Percentiles rank a stretch among this genome's conserved stretches.
Evolutionary conservation across 345 rosid species (phyloP).

Genomic region (Bruguiera parviflora): DNA sequence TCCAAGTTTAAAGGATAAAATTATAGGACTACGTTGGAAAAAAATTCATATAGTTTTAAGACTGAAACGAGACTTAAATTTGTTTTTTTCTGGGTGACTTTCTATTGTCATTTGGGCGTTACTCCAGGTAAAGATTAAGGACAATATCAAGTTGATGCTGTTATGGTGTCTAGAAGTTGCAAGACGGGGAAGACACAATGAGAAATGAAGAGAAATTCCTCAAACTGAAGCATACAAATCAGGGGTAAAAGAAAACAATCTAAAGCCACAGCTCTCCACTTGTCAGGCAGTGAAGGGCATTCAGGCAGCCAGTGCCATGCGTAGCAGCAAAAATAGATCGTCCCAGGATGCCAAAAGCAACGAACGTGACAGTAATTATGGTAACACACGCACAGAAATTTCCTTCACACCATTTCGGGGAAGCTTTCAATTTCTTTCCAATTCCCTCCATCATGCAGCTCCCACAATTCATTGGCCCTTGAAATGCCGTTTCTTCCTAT

Average conservation of each 20-base stretch:
- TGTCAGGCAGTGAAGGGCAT: slow-evolving; percentile 75
- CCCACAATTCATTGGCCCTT: slow-evolving; percentile 68
- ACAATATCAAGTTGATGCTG: too few species aligned
- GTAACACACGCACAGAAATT: slow-evolving; percentile 77
- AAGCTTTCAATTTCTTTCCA: slow-evolving; percentile 58
- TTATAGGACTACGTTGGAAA: too few species aligned
- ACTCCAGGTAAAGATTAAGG: too few species aligned
- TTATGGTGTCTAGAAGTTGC: too few species aligned
- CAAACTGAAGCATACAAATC: slow-evolving; percentile 55
- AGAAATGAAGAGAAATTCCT: slow-evolving; percentile 8
- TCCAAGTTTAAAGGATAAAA: too few species aligned
- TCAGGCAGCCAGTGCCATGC: slow-evolving; percentile 92
- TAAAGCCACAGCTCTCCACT: slow-evolving; percentile 92
- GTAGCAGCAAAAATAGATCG: slow-evolving; percentile 84
- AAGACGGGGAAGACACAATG: neutral
- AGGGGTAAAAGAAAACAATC: slow-evolving; percentile 85
- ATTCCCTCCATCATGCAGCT: slow-evolving; percentile 29
- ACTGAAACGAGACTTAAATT: too few species aligned
- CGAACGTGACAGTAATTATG: slow-evolving; percentile 82
- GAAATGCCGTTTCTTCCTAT: slow-evolving; percentile 76
- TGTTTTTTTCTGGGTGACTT: too few species aligned
- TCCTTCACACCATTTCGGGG: slow-evolving; percentile 74
- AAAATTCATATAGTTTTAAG: too few species aligned
- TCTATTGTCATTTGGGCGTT: too few species aligned
- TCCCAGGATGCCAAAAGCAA: slow-evolving; percentile 77